Evolutionary conservation across 1,284 basidiomycete genomes (phyloP).

Genomic region (Ganoderma multipileum): DNA sequence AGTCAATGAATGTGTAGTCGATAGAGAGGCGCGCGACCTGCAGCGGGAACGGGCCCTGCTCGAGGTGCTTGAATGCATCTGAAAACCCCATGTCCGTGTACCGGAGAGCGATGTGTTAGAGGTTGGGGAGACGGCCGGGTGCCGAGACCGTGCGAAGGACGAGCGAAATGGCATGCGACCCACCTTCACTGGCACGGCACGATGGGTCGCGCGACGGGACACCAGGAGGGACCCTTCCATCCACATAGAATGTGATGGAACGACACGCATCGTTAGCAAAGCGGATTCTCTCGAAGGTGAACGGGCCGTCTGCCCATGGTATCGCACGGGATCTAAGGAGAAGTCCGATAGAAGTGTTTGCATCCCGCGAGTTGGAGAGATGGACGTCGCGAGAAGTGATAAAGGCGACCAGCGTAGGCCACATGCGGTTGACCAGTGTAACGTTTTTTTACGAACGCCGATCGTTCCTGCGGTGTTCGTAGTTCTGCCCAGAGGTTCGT

Average conservation of each 20-base stretch:
- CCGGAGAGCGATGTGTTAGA: slow-evolving; percentile 41
- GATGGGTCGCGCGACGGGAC: slow-evolving; percentile 19
- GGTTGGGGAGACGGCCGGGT: slow-evolving; percentile 41
- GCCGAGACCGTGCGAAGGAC: slow-evolving; percentile 38
- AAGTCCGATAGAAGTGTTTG: too few relatives aligned
- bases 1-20: slow-evolving; percentile 34
- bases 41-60: slow-evolving; percentile 38
- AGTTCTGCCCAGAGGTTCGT: slow-evolving; percentile 40
- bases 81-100: slow-evolving; percentile 45
- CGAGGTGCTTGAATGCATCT: slow-evolving; percentile 42
- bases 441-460: slow-evolving; percentile 39
- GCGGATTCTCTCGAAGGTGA: slow-evolving; percentile 19
- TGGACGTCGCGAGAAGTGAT: slow-evolving; percentile 41
- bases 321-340: too few relatives aligned
- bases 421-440: slow-evolving; percentile 41
- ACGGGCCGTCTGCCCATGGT: too few relatives aligned
- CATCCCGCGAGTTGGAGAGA: too few relatives aligned
- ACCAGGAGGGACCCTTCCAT: slow-evolving; percentile 17
- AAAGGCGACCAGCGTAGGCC: slow-evolving; percentile 39
- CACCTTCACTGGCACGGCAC: slow-evolving; percentile 28
- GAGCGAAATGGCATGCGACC: slow-evolving; percentile 32
- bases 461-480: slow-evolving; percentile 40
- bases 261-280: slow-evolving; percentile 35
- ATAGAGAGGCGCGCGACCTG: slow-evolving; percentile 42
- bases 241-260: slow-evolving; percentile 42